These are phyloP conservation scores for Capsella bursapastoris DNA, from an alignment of 345 rosid genomes.

Conservation along the genomic window DNA sequence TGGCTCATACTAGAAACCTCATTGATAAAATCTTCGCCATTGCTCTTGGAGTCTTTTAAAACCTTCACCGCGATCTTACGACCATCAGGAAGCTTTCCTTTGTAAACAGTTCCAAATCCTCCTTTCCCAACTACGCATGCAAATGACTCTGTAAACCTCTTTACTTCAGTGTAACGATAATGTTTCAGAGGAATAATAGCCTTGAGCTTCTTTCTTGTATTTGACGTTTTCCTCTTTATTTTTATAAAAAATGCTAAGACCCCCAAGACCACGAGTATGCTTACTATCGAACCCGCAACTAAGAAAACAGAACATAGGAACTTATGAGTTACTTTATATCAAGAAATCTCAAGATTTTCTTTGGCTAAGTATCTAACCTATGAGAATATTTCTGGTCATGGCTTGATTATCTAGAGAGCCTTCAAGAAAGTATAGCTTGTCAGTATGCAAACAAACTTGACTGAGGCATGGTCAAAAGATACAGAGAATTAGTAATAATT, in stretches of 20 bases:
- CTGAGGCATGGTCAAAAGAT: not conserved
- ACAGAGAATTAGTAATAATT: not conserved
- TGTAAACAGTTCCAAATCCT: slow-evolving; percentile 11
- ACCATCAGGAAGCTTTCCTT: not conserved
- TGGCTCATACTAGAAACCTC: slow-evolving; percentile 52
- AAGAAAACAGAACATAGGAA: not conserved
- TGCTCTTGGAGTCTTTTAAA: slow-evolving; percentile 28
- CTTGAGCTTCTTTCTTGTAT: not conserved
- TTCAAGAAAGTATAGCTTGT: not conserved
- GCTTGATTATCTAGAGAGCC: not conserved
- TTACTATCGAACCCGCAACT: not conserved
- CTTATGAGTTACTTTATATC: not conserved
- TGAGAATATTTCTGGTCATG: not conserved
- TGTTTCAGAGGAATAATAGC: not conserved
- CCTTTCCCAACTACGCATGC: not conserved
- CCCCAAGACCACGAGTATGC: not conserved
- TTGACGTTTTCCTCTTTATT: not conserved
- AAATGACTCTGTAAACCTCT: slow-evolving; percentile 17
- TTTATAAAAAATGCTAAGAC: not conserved
- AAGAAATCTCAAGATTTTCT: not conserved
- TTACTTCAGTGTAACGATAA: not conserved
- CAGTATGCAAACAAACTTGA: not conserved
- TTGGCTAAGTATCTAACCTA: not conserved
- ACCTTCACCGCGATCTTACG: slow-evolving; percentile 38
- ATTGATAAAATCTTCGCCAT: slow-evolving; percentile 52